Percentiles rank a stretch among this genome's conserved stretches.
Conservation (phyloP, 1,284 basidiomycete genomes). For the Heliocybe sulcata region DNA sequence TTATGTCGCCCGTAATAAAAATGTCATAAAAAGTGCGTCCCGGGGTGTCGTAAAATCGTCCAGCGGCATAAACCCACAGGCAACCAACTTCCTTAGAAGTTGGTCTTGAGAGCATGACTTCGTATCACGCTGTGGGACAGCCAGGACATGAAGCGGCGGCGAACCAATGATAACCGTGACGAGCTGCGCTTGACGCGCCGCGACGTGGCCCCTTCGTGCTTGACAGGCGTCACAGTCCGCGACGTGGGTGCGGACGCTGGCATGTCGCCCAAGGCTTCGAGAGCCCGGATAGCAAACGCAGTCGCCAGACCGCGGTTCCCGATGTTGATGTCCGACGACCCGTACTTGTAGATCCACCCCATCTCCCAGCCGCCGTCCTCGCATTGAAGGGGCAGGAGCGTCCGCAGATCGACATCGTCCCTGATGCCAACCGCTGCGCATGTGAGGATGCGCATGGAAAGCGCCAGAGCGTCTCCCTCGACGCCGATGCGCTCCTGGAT, state of each 20-base stretch:
- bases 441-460: constrained; percentile 41
- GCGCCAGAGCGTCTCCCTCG: constrained; percentile 35
- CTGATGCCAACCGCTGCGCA: constrained; percentile 32
- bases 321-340: constrained; percentile 33
- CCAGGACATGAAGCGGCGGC: neutral
- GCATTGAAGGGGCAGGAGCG: constrained; percentile 33
- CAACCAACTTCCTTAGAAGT: neutral
- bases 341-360: constrained; percentile 44
- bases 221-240: constrained; percentile 7
- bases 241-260: neutral
- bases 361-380: constrained; percentile 45
- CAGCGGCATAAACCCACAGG: no score
- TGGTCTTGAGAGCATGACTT: neutral
- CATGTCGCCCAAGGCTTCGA: constrained; percentile 10
- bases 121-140: neutral
- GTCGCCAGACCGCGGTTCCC: constrained; percentile 39
- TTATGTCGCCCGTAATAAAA: neutral
- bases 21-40: neutral
- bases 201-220: neutral
- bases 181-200: neutral
- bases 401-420: constrained; percentile 33
- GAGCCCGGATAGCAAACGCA: constrained; percentile 26
- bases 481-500: constrained; percentile 42
- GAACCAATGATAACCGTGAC: neutral
- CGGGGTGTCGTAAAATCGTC: no score